phyloP scores from a whole-genome alignment of 2,329 filamentous ascomycete species.

The Aspergillus alliaceus region DNA sequence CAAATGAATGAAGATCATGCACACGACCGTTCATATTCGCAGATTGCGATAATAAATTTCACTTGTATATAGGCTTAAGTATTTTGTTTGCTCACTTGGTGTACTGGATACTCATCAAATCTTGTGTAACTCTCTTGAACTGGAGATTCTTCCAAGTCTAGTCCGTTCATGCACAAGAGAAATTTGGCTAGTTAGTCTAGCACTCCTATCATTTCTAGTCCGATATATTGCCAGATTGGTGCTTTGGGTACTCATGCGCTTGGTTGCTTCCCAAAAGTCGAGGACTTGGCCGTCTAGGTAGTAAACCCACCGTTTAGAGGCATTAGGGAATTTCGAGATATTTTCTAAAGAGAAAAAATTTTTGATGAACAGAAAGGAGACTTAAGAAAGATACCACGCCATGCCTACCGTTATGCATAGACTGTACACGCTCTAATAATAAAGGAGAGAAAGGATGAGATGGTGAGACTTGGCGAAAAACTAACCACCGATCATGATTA shows the following conservation, averaged over 20 bases:
- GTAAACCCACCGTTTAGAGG: not conserved
- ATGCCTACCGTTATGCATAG: slow-evolving; percentile 39
- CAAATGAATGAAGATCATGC: not conserved
- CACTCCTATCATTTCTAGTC: not conserved
- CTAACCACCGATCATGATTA: slow-evolving; percentile 27
- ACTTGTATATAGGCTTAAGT: not conserved
- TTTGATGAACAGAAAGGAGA: slow-evolving; percentile 19
- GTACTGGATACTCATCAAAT: not conserved
- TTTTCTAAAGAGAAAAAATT: slow-evolving; percentile 10
- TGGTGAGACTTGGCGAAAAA: slow-evolving; percentile 23
- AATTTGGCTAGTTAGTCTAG: not conserved
- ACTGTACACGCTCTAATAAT: slow-evolving; percentile 38
- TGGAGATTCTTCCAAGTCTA: not conserved
- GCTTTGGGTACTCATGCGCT: not conserved
- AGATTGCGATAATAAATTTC: not conserved
- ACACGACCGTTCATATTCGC: no score
- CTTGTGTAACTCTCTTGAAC: not conserved
- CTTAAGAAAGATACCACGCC: slow-evolving; percentile 28
- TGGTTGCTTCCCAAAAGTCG: no score
- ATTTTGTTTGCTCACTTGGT: not conserved
- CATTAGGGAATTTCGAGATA: slow-evolving; percentile 2
- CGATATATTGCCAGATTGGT: not conserved
- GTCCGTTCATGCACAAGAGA: not conserved
- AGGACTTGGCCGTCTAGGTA: not conserved
- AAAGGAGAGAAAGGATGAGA: slow-evolving; percentile 20